Evolutionary conservation across 306 rosid species (phyloP), one percentile per base, ranked within the genome.

Genomic region (Cucumis cinereus): DNA sequence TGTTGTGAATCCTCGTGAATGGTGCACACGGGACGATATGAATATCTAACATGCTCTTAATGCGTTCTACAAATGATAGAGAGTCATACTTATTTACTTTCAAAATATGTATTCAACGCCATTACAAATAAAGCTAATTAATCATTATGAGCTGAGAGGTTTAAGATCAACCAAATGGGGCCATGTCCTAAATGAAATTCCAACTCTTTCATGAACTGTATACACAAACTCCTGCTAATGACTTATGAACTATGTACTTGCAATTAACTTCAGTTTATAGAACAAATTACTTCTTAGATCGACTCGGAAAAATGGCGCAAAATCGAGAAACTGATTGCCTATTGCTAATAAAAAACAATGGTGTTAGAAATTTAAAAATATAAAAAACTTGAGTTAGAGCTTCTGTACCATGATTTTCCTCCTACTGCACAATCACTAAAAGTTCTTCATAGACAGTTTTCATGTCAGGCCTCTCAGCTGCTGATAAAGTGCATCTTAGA

Each of bases 391-490:
- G 20, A 38, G 79, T 66, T 55, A 83, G 60, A 64, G 80, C 76
- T 76, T 78, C 68, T 81, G 43, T 69, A 54, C 71, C 66, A n/a
- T 67, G 38, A 62, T 41, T 6, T 15, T 54, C 14, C 71, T 73
- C 22, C 52, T 68, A 70, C 76, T 83, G 79, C 82, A 86, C 77
- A 81, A 85, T 78, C 79, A 76, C 30, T 52, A 88, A 85, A 80
- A 90, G 92, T 79, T 89, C 91, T 77, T 84, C 90, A 78, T 79
- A 87, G 43, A 88, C 86, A 15, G 88, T 83, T 80, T 80, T 79
- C 79, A 92, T 92, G 73, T 89, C 93, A 13, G 93, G 93, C 54
- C 97, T 89, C 70, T 92, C 96, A 0, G 91, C 84, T 80, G 96
- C 90, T 53, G 96, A 85, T 77, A 85, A 93, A 75, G 77, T 85